Evolutionary conservation across 768 basidiomycete species (phyloP).

Genomic region (Pleurotus salmoneostramineus): DNA sequence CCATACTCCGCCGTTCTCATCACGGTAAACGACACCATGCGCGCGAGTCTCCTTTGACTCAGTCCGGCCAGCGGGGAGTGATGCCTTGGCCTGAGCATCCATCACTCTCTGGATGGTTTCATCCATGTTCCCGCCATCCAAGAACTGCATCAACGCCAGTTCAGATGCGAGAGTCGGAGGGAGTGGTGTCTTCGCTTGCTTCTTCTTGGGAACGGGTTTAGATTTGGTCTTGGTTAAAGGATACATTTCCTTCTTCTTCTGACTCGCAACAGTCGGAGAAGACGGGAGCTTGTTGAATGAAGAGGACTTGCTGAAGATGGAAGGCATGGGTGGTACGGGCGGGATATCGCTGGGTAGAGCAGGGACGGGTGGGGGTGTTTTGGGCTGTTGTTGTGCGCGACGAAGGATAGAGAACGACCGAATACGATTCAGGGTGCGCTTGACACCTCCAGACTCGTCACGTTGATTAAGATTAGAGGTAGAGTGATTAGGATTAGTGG

Average conservation of each 20-base stretch:
- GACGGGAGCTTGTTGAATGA: constrained; percentile 18
- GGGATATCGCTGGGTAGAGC: constrained; percentile 18
- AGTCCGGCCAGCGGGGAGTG: constrained; percentile 18
- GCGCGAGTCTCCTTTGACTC: not conserved
- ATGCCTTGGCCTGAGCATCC: constrained; percentile 49
- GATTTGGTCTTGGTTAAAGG: constrained; percentile 19
- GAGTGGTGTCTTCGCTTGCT: constrained; percentile 11
- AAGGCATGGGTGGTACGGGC: constrained; percentile 16
- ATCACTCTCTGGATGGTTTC: constrained; percentile 50
- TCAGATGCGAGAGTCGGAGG: constrained; percentile 61
- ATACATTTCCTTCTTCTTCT: constrained; percentile 44
- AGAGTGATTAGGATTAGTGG: constrained; percentile 9
- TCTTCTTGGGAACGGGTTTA: not conserved
- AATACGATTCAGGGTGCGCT: constrained; percentile 33
- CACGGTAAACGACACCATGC: constrained; percentile 40
- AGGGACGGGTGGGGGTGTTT: constrained; percentile 24
- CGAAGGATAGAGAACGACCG: constrained; percentile 49
- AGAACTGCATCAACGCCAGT: constrained; percentile 62
- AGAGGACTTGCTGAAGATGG: constrained; percentile 6
- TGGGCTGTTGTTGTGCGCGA: constrained; percentile 16
- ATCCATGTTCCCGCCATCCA: constrained; percentile 59
- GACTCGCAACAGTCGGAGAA: constrained; percentile 29
- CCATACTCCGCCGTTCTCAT: constrained; percentile 63
- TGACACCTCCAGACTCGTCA: constrained; percentile 11
- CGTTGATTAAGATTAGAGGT: not conserved